phyloP scores from a whole-genome alignment of 768 basidiomycete genomes.

The Lactarius hatsudake region DNA sequence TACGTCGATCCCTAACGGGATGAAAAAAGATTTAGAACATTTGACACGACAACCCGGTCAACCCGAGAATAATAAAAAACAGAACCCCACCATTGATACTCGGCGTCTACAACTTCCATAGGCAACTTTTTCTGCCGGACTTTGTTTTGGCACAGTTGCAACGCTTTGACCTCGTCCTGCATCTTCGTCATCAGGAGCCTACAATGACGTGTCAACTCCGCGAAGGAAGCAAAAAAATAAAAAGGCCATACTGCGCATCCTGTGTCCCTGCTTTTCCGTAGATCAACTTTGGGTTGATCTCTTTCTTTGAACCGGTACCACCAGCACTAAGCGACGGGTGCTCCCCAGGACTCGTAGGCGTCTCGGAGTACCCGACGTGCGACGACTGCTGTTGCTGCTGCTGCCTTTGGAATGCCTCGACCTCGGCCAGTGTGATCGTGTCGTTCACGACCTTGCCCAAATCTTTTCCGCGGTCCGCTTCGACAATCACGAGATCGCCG shows the following conservation, averaged over 20 bases:
- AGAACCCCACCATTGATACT: constrained; percentile 87
- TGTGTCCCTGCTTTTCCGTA: constrained; percentile 81
- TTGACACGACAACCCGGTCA: background rate
- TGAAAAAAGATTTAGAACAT: background rate
- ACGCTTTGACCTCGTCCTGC: constrained; percentile 88
- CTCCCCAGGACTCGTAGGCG: constrained; percentile 50
- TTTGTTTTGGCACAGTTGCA: constrained; percentile 88
- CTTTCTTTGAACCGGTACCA: constrained; percentile 62
- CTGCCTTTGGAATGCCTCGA: constrained; percentile 85
- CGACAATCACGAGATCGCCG: constrained; percentile 94
- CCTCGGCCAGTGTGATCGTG: constrained; percentile 83
- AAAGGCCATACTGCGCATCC: constrained; percentile 69
- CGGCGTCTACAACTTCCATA: constrained; percentile 98
- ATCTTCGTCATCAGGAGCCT: constrained; percentile 79
- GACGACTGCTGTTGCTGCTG: constrained; percentile 48
- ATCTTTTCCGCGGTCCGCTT: constrained; percentile 93
- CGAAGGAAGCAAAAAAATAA: background rate
- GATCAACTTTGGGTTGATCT: constrained; percentile 96
- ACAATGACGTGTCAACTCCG: constrained; percentile 15
- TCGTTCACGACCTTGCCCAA: constrained; percentile 91
- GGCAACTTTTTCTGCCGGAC: constrained; percentile 92
- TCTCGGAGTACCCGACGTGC: constrained; percentile 41
- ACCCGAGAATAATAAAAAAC: background rate
- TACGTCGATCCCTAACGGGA: constrained; percentile 84
- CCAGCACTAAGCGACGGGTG: constrained; percentile 23